Conservation (phyloP, 306 rosid genomes). For the Trichosanthes cucumerina region DNA sequence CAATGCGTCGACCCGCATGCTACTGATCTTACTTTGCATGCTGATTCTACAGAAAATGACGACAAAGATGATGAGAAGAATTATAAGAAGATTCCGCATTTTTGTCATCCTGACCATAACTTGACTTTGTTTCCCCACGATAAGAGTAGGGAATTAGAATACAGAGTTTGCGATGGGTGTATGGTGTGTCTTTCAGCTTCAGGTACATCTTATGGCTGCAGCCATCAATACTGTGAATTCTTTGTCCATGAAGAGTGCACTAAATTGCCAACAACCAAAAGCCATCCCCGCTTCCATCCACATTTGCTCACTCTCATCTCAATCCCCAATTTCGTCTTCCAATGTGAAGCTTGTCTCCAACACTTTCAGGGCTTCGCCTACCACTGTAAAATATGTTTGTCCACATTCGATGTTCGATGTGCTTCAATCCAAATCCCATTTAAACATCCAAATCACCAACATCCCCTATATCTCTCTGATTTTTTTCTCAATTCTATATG, state of each 20-base stretch:
- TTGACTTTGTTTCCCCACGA: not conserved
- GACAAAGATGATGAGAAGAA: too few species aligned
- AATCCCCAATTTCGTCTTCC: not conserved
- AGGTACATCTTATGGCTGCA: too few species aligned
- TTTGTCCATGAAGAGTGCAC: too few species aligned
- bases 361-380: not conserved
- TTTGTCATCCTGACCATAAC: not conserved
- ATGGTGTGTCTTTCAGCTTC: too few species aligned
- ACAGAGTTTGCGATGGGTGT: too few species aligned
- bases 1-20: not conserved
- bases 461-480: not conserved
- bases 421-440: too few species aligned
- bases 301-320: too few species aligned
- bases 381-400: not conserved
- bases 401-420: not conserved
- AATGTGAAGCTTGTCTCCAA: not conserved
- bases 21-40: too few species aligned
- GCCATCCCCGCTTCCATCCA: too few species aligned
- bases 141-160: not conserved
- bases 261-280: too few species aligned
- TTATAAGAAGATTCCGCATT: not conserved
- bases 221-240: too few species aligned
- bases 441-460: not conserved
- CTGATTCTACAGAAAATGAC: too few species aligned
- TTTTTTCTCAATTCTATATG: not conserved